phyloP scores from a whole-genome alignment of 2,329 filamentous ascomycete genomes.

The Cylindrodendrum hubeiense region DNA sequence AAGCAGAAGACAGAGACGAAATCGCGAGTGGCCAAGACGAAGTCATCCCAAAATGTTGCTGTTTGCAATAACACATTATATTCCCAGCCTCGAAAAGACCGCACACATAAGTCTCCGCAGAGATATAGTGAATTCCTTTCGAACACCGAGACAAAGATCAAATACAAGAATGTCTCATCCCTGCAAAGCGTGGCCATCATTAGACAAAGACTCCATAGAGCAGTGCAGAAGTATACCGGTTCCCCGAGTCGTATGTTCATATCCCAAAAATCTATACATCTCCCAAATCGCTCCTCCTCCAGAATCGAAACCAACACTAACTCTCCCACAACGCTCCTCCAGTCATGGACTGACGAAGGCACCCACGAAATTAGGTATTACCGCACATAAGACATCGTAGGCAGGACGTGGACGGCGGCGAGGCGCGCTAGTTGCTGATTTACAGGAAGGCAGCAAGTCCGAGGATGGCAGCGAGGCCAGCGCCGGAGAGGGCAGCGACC shows the following conservation, averaged over 20 bases:
- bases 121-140: conserved; percentile 41
- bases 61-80: conserved; percentile 48
- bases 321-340: conserved; percentile 49
- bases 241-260: conserved; percentile 53
- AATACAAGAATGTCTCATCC: conserved; percentile 46
- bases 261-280: conserved; percentile 52
- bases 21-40: conserved; percentile 41
- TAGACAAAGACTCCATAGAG: conserved; percentile 48
- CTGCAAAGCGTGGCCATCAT: conserved; percentile 48
- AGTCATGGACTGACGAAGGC: conserved; percentile 53
- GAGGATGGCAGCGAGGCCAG: conserved; percentile 70
- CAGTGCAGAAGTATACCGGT: conserved; percentile 46
- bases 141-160: conserved; percentile 45
- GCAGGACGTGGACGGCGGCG: conserved; percentile 52
- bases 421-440: conserved; percentile 55
- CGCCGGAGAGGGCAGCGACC: conserved; percentile 68
- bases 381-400: conserved; percentile 56
- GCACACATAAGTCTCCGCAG: conserved; percentile 37
- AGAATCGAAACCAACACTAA: conserved; percentile 46
- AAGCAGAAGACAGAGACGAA: conserved; percentile 33
- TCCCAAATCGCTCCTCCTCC: conserved; percentile 42
- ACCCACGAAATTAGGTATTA: conserved; percentile 56
- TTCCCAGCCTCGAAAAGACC: conserved; percentile 47
- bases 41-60: conserved; percentile 42
- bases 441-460: conserved; percentile 72